Base-by-base conservation (phyloP, 805 yeast species). In the Candida incommunis region DNA sequence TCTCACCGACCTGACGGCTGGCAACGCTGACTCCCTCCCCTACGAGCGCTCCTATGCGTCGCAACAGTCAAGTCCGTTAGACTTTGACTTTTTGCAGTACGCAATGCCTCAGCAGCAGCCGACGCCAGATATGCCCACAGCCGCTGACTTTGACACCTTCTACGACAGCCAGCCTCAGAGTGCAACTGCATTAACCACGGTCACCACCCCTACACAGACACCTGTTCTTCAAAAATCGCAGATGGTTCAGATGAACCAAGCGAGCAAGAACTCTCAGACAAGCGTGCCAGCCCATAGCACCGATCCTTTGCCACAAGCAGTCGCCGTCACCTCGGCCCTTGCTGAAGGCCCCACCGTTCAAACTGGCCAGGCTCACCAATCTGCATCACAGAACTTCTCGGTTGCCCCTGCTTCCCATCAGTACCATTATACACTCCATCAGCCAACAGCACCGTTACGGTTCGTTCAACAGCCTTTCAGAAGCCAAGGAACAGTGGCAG, bases 81-180 rank as follows among this genome's bases (percentile, higher is more conserved):
- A 31, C 37, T 31, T 31, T 31, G 37, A 31, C 18, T 31, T 31
- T 31, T 16, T 31, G 37, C 11, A 7, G 18, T 31, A 31, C 37
- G 18, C 37, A 5, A 11, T 31, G 37, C 37, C 37, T 5, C 37
- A 31, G 37, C 37, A 31, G 37, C 37, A 31, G 37, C 37, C 37
- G 20, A 31, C 37, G 18, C 37, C 37, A n/a, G 37, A 31, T 5
- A 9, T 31, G 37, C 37, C 37, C 9, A 16, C 11, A 9, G 9
- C 37, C 18, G 13, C 37, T 5, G 37, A 31, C 37, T 31, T 31
- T 31, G 37, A 31, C 7, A 7, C 18, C 20, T 11, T 31, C 11
- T 31, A 31, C 37, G n/a, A n/a, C n/a, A 7, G 18, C 7, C 37
- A 18, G 37, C 37, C 37, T 11, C 37, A 11, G 20, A 31, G 37